phyloP scores from a whole-genome alignment of 495 filamentous ascomycete species.

The Bacidia gigantensis region DNA sequence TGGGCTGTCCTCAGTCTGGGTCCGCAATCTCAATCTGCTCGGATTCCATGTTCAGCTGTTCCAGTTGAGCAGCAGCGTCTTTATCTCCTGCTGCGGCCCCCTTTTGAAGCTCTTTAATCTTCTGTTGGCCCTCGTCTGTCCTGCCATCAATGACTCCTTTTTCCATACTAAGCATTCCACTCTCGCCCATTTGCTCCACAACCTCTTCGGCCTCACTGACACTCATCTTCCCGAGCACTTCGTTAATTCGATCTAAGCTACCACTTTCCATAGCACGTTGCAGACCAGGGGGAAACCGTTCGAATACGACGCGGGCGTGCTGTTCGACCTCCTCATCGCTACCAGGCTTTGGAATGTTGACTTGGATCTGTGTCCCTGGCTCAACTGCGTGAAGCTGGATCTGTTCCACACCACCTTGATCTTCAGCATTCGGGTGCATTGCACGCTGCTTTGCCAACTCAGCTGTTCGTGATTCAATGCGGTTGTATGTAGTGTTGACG shows the following conservation, averaged over 20 bases:
- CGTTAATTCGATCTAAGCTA: constrained; percentile 88
- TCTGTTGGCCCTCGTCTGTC: constrained; percentile 74
- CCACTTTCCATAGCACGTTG: constrained; percentile 69
- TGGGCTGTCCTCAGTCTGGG: constrained; percentile 3
- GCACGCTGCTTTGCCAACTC: constrained; percentile 60
- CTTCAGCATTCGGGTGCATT: constrained; percentile 42
- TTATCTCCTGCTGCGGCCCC: constrained; percentile 29
- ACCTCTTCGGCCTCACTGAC: constrained; percentile 87
- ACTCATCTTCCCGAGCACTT: constrained; percentile 84
- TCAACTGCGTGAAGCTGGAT: constrained; percentile 96
- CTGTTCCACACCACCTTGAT: constrained; percentile 64
- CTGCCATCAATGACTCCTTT: constrained; percentile 90
- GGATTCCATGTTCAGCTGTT: constrained; percentile 1
- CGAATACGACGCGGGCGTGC: constrained; percentile 60
- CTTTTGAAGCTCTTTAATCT: constrained; percentile 65
- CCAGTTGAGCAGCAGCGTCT: constrained; percentile 8
- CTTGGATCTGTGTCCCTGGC: constrained; percentile 84
- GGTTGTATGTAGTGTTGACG: constrained; percentile 70
- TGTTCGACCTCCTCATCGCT: constrained; percentile 53
- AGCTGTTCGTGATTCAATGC: constrained; percentile 63
- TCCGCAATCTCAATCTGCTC: constrained; percentile 14
- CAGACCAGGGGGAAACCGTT: constrained; percentile 67
- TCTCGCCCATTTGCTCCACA: constrained; percentile 70
- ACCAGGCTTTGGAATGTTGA: constrained; percentile 49
- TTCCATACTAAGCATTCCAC: constrained; percentile 80